phyloP scores from a whole-genome alignment of 495 filamentous ascomycete genomes.

The Aspergillus bridgeri region DNA sequence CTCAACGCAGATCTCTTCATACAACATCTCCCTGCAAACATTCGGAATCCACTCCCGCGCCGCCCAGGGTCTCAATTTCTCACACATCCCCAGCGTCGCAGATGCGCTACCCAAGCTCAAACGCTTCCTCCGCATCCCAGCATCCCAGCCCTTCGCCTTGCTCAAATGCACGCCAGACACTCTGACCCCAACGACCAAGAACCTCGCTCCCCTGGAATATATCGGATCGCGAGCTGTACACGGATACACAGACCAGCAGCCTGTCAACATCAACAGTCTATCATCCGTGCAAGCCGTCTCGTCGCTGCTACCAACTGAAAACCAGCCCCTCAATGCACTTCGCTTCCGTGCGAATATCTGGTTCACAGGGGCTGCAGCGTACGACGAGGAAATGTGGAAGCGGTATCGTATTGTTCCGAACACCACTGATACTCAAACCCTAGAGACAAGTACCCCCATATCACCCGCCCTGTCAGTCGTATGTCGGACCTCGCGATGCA shows the following conservation, averaged over 20 bases:
- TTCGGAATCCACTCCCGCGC: constrained; percentile 14
- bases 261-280: constrained; percentile 19
- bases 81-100: constrained; percentile 8
- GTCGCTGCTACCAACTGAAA: constrained; percentile 14
- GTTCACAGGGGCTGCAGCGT: constrained; percentile 13
- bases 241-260: constrained; percentile 20
- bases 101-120: constrained; percentile 13
- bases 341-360: constrained; percentile 21
- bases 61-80: constrained; percentile 11
- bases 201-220: constrained; percentile 17
- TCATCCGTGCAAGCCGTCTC: constrained; percentile 19
- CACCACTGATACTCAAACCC: neutral
- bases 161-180: constrained; percentile 16
- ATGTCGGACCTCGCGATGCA: constrained; percentile 19
- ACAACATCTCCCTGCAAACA: constrained; percentile 5
- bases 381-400: constrained; percentile 17
- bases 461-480: constrained; percentile 14
- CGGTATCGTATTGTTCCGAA: constrained; percentile 15
- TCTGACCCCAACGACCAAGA: constrained; percentile 10
- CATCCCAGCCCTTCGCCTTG: constrained; percentile 3
- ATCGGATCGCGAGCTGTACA: constrained; percentile 17
- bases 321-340: constrained; percentile 17
- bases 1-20: neutral
- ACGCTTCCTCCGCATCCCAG: constrained; percentile 12
- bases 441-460: neutral